Base-by-base conservation (phyloP, 352 stramenopile genomes). In the Globisporangium solare region DNA sequence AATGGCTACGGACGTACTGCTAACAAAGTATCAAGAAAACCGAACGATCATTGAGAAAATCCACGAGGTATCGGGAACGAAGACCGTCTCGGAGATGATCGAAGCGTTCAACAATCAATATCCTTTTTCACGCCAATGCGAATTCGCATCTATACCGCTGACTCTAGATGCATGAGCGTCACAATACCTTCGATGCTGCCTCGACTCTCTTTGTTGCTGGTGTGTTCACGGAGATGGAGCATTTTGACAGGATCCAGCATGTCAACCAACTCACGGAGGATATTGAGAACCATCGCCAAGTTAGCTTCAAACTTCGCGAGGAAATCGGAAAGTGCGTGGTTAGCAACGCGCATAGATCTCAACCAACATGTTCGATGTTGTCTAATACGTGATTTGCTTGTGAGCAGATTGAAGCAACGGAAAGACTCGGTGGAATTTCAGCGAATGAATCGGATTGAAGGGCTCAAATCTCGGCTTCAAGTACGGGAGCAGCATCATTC, bases 31-130 rank as follows among this genome's bases (percentile, higher is more conserved):
- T 54, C 79, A 91, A 47, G 80, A 92, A 46, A 93, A 92, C 39
- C 79, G 81, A 24, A 85, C 71, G 21, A 83, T 82, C 43, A 89
- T 93, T 47, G 79, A 93, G 58, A 88, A 87, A 47, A 92, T 93
- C 46, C 79, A 92, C 51, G 79, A 90, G 54, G 77, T 90, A 17
- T 87, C 81, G 0, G 83, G 83, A 13, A 93, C 74, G 1, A 84
- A 74, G 59, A 91, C 80, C 2, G 79, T 91, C 6, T 86, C 79
- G 1, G 83, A 90, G 52, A 82, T 93, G 71, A 93, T 93, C 61
- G 79, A 93, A 13, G 79, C 77, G 1, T 93, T 93, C 64, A 90
- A 92, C 65, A 86, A 80, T 41, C 81, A 94, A 83, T 79, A 80
- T 82, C 70, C 70, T 66, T 66, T 27, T 27, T 41, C 37, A 45